Evolutionary conservation across 1,284 basidiomycete species (phyloP).

Genomic region (Lignosus rhinocerotis): DNA sequence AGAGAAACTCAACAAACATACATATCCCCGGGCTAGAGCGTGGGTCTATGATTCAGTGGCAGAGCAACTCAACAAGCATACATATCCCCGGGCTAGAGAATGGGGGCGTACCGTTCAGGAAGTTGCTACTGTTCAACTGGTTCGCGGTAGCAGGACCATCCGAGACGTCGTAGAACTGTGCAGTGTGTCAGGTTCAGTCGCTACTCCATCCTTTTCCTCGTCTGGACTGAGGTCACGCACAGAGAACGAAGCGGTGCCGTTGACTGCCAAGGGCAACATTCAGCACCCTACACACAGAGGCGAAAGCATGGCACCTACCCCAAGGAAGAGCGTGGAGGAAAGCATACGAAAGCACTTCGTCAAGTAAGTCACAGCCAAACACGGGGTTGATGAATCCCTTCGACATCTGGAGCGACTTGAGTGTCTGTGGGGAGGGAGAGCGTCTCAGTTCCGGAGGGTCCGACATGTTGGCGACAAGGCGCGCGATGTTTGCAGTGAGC

Average conservation of each 20-base stretch:
- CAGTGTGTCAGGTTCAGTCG: not conserved
- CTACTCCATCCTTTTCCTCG: too few relatives aligned
- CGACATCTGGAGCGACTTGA: not conserved
- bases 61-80: not conserved
- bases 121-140: conserved; percentile 38
- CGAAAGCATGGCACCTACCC: not conserved
- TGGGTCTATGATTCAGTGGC: too few relatives aligned
- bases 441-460: too few relatives aligned
- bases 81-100: not conserved
- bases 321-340: not conserved
- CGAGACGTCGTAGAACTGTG: conserved; percentile 33
- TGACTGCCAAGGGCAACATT: not conserved
- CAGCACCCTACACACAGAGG: not conserved
- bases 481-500: too few relatives aligned
- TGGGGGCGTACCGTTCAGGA: conserved; percentile 55
- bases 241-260: not conserved
- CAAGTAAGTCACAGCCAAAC: not conserved
- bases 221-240: too few relatives aligned
- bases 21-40: not conserved
- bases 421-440: too few relatives aligned
- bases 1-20: not conserved
- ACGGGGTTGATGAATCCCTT: not conserved
- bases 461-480: too few relatives aligned
- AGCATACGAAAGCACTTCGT: not conserved
- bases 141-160: conserved; percentile 36